Evolutionary conservation across 2,329 filamentous ascomycete species (phyloP), one percentile per base, ranked within the genome.

Genomic region (Arthrinium puccinioides): DNA sequence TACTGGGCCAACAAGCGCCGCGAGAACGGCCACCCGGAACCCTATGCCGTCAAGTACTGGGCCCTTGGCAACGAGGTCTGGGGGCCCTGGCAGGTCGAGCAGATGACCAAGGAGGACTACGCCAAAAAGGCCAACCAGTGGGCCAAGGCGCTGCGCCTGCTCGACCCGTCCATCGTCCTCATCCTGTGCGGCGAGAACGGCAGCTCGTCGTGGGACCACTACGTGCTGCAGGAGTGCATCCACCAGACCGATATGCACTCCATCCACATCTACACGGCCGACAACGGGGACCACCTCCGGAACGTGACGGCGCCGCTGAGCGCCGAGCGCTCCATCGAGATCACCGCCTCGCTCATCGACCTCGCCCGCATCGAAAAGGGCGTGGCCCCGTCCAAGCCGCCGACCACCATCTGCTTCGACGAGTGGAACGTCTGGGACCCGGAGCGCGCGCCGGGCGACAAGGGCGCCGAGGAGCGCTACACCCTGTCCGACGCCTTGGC

Each of bases 361-460:
- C 72, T 88, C 2, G 84, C 84, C 0, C 70, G 80, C 23, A 79
- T 86, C 51, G 79, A 86, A 55, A 82, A 83, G 56, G 62, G 66
- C 27, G 70, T 82, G 0, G 71, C 80, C 0, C 61, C 70, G 0
- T 63, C 66, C 0, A 73, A 80, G n/a, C 72, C 74, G 4, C 65
- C 72, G 4, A 81, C 77, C 32, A 82, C 72, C 36, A 86, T 89
- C 55, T 88, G 84, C 66, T 88, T 88, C 54, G 84, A 89, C 54
- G 84, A 88, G 59, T 88, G 84, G 84, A 89, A 88, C 55, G 83
- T 88, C 8, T 89, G 84, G 84, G 82, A 87, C 49, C 81, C 82
- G 1, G 66, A 70, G 37, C 74, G 83, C 8, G 83, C 84, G 0
- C 81, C 81, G 0, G 84, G 84, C 13, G 77, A 83, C 49, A 57